Percentiles rank a stretch among this genome's conserved stretches.
Evolutionary conservation across 331 rosid genomes (phyloP).

Genomic region (Quercus phellos): DNA sequence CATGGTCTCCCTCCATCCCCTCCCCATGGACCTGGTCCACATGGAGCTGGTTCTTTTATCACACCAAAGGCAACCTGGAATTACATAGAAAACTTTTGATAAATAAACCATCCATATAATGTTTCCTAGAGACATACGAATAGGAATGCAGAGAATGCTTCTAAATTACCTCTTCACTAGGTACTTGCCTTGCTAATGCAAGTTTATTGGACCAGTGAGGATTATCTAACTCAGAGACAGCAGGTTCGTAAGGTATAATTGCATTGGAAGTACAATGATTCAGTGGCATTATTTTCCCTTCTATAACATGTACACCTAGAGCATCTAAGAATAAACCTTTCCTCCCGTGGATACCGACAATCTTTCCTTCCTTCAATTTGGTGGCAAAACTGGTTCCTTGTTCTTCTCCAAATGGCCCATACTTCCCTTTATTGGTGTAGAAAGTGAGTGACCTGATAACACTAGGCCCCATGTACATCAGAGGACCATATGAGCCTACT

Average conservation of each 20-base stretch:
- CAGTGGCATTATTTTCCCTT: constrained; percentile 53
- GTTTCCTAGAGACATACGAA: not conserved
- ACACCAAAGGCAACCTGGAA: constrained; percentile 54
- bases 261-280: constrained; percentile 32
- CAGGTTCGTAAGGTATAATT: constrained; percentile 25
- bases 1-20: constrained; percentile 87
- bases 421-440: constrained; percentile 52
- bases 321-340: constrained; percentile 79
- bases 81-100: not conserved
- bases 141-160: not conserved
- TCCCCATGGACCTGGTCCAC: constrained; percentile 99
- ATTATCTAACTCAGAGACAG: constrained; percentile 30
- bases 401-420: constrained; percentile 90
- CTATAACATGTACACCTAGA: constrained; percentile 68
- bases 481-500: constrained; percentile 63
- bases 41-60: constrained; percentile 72
- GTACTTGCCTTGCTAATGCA: constrained; percentile 34
- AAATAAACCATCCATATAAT: not conserved
- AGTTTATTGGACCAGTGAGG: constrained; percentile 42
- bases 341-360: constrained; percentile 85
- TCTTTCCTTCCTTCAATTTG: constrained; percentile 64
- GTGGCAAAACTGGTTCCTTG: constrained; percentile 62
- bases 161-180: constrained; percentile 46
- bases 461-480: constrained; percentile 74
- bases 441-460: constrained; percentile 72